Evolutionary conservation across 1,139 yeast species (phyloP).

Genomic region (Hemisphaericaspora lyxosophila): DNA sequence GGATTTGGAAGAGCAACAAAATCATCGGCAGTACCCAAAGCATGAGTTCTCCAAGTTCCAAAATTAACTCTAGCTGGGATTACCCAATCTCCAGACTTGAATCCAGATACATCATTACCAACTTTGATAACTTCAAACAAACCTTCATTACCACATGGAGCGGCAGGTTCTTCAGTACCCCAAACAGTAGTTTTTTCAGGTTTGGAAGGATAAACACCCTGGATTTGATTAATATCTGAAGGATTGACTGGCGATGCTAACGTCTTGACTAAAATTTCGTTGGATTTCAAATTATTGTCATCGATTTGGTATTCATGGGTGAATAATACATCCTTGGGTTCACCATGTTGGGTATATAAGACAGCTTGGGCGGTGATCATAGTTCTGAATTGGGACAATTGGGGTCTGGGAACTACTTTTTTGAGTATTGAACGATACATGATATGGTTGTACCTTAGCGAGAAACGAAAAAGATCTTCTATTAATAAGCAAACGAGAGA

Average conservation of each 20-base stretch:
- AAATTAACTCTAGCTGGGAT: slow-evolving; percentile 79
- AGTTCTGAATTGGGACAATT: slow-evolving; percentile 21
- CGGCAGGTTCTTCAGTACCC: slow-evolving; percentile 33
- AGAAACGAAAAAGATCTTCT: too few species aligned
- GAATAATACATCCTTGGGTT: slow-evolving; percentile 55
- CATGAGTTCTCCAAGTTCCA: slow-evolving; percentile 96
- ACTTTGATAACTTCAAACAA: slow-evolving; percentile 76
- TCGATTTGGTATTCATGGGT: slow-evolving; percentile 54
- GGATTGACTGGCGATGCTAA: slow-evolving; percentile 81
- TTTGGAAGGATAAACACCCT: slow-evolving; percentile 42
- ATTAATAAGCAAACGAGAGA: too few species aligned
- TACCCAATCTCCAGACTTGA: slow-evolving; percentile 83
- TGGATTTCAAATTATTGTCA: slow-evolving; percentile 39
- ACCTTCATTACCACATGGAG: slow-evolving; percentile 71
- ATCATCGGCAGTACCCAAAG: slow-evolving; percentile 49
- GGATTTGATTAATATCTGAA: slow-evolving; percentile 42
- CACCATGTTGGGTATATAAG: slow-evolving; percentile 58
- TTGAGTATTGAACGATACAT: slow-evolving; percentile 10
- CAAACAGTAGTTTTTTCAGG: slow-evolving; percentile 33
- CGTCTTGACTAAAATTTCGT: slow-evolving; percentile 56
- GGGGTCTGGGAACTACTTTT: slow-evolving; percentile 4
- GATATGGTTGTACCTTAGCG: too few species aligned
- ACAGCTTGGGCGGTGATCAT: slow-evolving; percentile 60
- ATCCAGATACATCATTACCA: slow-evolving; percentile 52
- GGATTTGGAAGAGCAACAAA: slow-evolving; percentile 56